Percentiles rank a stretch among this genome's conserved stretches.
These are phyloP conservation scores for Paecilomyces variotii DNA, from an alignment of 2,329 filamentous ascomycete genomes.

Conservation along the genomic window DNA sequence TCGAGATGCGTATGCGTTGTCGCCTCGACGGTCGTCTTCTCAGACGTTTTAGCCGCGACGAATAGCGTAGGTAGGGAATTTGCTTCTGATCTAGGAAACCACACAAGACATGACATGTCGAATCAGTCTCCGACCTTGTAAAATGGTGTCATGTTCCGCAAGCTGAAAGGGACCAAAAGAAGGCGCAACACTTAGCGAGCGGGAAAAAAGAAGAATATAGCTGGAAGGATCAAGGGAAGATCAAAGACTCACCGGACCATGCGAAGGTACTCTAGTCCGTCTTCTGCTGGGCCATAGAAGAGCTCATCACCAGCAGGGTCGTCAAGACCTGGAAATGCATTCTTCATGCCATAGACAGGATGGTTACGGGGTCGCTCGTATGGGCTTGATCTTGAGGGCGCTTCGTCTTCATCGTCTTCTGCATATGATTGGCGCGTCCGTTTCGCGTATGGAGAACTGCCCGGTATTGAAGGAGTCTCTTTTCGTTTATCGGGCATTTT, in stretches of 20 bases:
- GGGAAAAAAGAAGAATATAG: constrained; percentile 4
- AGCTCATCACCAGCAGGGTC: constrained; percentile 45
- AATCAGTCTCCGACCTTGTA: constrained; percentile 3
- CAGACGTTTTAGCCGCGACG: constrained; percentile 48
- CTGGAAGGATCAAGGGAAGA: constrained; percentile 6
- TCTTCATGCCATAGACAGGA: constrained; percentile 62
- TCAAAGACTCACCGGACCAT: constrained; percentile 56
- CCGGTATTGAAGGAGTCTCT: constrained; percentile 10
- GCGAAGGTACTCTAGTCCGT: constrained; percentile 62
- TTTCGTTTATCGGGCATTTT: constrained; percentile 29
- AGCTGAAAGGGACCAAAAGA: constrained; percentile 1
- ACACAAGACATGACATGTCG: constrained; percentile 4
- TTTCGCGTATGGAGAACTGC: constrained; percentile 17
- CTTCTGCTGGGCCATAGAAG: constrained; percentile 59
- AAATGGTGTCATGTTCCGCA: not conserved
- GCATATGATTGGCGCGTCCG: constrained; percentile 21
- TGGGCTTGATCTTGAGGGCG: constrained; percentile 9
- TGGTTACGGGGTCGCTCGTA: constrained; percentile 44
- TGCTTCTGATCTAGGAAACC: constrained; percentile 60
- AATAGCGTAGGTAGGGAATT: constrained; percentile 63
- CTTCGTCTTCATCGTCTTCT: constrained; percentile 20
- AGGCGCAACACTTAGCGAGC: constrained; percentile 3
- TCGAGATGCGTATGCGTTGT: not conserved
- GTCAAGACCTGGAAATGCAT: constrained; percentile 60
- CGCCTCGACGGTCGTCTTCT: constrained; percentile 14